Evolutionary conservation across 2,329 filamentous ascomycete species (phyloP).

Genomic region (Scorias spongiosa): DNA sequence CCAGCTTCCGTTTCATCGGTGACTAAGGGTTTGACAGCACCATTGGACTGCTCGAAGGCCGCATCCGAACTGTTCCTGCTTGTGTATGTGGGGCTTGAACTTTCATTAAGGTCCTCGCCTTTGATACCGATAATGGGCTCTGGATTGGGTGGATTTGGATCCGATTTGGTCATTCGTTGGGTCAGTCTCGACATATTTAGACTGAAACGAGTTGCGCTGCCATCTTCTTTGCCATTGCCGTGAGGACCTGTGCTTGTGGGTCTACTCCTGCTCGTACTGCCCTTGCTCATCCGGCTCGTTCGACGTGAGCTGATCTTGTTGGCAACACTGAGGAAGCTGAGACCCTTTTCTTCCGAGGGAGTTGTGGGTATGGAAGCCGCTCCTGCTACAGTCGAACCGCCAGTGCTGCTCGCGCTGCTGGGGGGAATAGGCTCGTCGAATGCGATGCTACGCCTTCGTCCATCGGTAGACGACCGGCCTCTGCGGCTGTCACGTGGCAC

Average conservation of each 20-base stretch:
- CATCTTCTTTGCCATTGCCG: constrained; percentile 7
- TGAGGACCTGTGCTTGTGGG: constrained; percentile 22
- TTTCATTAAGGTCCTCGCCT: background rate
- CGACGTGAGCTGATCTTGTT: constrained; percentile 16
- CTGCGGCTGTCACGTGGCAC: constrained; percentile 8
- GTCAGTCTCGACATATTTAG: constrained; percentile 25
- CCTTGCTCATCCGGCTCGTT: constrained; percentile 10
- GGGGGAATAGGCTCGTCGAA: constrained; percentile 19
- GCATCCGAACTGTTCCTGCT: background rate
- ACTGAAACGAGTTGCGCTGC: constrained; percentile 21
- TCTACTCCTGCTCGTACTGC: constrained; percentile 23
- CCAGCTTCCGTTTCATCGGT: background rate
- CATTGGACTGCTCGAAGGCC: background rate
- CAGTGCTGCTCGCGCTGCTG: constrained; percentile 12
- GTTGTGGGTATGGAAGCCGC: constrained; percentile 22
- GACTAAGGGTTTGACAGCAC: background rate
- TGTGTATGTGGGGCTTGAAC: background rate
- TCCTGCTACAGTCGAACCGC: constrained; percentile 12
- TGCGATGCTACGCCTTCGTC: constrained; percentile 23
- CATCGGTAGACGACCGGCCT: constrained; percentile 23
- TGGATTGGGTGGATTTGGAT: background rate
- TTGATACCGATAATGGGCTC: background rate
- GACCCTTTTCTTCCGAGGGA: constrained; percentile 26
- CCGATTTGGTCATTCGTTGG: constrained; percentile 25
- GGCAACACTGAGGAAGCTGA: constrained; percentile 15